phyloP scores from a whole-genome alignment of 768 basidiomycete species.

The Lactarius hatsudake region DNA sequence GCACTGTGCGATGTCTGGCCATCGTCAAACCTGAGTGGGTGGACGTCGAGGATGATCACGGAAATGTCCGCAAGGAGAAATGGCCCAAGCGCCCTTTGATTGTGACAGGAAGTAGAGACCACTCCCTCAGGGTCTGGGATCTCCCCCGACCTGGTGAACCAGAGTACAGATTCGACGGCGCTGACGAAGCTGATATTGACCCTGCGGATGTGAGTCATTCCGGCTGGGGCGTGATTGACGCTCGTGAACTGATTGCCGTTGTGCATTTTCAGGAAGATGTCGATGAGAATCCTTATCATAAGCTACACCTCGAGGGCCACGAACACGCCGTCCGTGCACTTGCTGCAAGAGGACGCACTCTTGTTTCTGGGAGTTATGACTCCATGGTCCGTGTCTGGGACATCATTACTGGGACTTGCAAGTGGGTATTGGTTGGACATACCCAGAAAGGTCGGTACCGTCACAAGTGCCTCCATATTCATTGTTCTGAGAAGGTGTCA shows the following conservation, averaged over 20 bases:
- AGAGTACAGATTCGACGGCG: slow-evolving; percentile 67
- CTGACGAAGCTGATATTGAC: slow-evolving; percentile 60
- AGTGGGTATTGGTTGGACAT: slow-evolving; percentile 80
- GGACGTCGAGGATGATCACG: slow-evolving; percentile 63
- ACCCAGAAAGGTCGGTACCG: slow-evolving; percentile 79
- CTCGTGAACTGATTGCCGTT: slow-evolving; percentile 5
- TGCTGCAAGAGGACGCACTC: slow-evolving; percentile 84
- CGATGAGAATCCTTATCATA: slow-evolving; percentile 85
- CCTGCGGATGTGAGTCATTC: slow-evolving; percentile 44
- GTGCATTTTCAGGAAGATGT: slow-evolving; percentile 52
- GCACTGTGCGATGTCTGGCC: slow-evolving; percentile 92
- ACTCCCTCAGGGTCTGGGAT: slow-evolving; percentile 63
- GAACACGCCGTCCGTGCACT: slow-evolving; percentile 88
- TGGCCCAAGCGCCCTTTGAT: slow-evolving; percentile 70
- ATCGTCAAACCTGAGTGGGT: slow-evolving; percentile 93
- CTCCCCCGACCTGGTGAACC: slow-evolving; percentile 67
- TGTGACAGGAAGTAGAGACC: slow-evolving; percentile 71
- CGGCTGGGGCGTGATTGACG: neutral
- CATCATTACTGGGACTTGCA: slow-evolving; percentile 76
- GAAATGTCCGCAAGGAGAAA: slow-evolving; percentile 63
- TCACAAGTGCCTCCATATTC: neutral
- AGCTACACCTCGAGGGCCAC: slow-evolving; percentile 81
- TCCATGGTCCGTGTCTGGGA: slow-evolving; percentile 96
- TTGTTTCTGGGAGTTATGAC: slow-evolving; percentile 96
- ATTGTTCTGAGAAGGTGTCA: slow-evolving; percentile 17